Conservation (phyloP, 2,329 filamentous ascomycete species). For the Xylariaceae sp. region DNA sequence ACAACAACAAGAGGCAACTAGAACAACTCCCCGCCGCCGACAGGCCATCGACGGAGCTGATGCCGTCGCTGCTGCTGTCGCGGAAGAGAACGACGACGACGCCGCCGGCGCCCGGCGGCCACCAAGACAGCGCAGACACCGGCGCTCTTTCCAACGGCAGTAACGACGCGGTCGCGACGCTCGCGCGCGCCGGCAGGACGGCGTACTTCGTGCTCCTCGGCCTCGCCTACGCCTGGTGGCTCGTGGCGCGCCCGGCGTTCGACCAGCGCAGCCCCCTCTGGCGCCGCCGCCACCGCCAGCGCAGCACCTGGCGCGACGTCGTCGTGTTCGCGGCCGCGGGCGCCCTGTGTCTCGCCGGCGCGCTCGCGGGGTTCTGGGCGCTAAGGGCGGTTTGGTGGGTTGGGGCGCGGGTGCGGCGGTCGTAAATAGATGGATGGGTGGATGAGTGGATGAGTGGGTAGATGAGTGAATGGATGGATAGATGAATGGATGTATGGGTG, state of each 20-base stretch:
- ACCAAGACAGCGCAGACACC: conserved; percentile 26
- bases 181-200: conserved; percentile 11
- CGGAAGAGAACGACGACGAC: conserved; percentile 6
- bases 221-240: conserved; percentile 31
- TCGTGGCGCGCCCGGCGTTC: conserved; percentile 30
- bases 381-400: conserved; percentile 17
- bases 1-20: too few relatives aligned
- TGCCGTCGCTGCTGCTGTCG: conserved; percentile 12
- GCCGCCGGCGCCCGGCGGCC: background rate
- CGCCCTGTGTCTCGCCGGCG: conserved; percentile 19
- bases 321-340: conserved; percentile 25
- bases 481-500: background rate
- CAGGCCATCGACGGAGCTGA: background rate
- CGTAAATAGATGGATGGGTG: background rate
- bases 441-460: too few relatives aligned
- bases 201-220: conserved; percentile 19
- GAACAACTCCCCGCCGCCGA: too few relatives aligned
- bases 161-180: conserved; percentile 2
- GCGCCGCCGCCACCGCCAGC: conserved; percentile 23
- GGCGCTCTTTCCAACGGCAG: conserved; percentile 25
- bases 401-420: background rate
- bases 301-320: conserved; percentile 30
- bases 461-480: background rate
- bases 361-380: conserved; percentile 12
- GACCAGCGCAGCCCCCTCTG: conserved; percentile 31